A percentile compares a stretch with the other conserved stretches of the same genome.
Evolutionary conservation across 2,329 filamentous ascomycete genomes (phyloP).

Genomic region (Colletotrichum orbiculare): DNA sequence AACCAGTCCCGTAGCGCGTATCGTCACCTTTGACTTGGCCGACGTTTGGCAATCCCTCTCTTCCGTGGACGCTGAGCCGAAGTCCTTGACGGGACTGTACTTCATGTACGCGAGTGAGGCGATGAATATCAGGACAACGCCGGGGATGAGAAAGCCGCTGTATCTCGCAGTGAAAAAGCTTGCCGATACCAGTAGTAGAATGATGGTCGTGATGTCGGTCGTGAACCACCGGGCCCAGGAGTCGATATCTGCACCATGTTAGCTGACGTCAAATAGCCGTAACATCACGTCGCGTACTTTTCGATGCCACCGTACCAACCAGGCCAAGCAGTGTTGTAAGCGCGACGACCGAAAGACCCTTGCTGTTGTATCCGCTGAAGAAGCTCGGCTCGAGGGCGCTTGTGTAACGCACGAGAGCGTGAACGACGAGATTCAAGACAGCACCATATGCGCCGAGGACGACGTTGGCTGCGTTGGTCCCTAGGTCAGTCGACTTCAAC

Average conservation of each 20-base stretch:
- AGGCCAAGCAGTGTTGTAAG: slow-evolving; percentile 45
- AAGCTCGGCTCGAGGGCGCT: slow-evolving; percentile 43
- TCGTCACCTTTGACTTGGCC: too few species aligned
- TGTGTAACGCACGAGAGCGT: slow-evolving; percentile 39
- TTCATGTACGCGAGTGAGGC: slow-evolving; percentile 45
- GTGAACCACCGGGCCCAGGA: slow-evolving; percentile 46
- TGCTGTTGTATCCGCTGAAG: slow-evolving; percentile 38
- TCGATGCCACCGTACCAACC: slow-evolving; percentile 45
- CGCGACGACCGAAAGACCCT: slow-evolving; percentile 43
- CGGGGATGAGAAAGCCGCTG: slow-evolving; percentile 42
- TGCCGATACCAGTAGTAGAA: slow-evolving; percentile 44
- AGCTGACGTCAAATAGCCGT: background rate
- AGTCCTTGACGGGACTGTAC: slow-evolving; percentile 37
- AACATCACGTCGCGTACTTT: slow-evolving; percentile 36
- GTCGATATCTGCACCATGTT: slow-evolving; percentile 41
- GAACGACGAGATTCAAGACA: slow-evolving; percentile 43
- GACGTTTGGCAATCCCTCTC: background rate
- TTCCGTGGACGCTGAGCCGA: slow-evolving; percentile 4
- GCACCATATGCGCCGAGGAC: slow-evolving; percentile 44
- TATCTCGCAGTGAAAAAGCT: slow-evolving; percentile 40
- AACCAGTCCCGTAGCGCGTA: rapidly evolving
- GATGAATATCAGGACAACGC: slow-evolving; percentile 42
- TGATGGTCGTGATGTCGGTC: slow-evolving; percentile 42
- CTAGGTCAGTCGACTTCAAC: slow-evolving; percentile 42
- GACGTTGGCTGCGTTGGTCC: slow-evolving; percentile 45